phyloP scores from a whole-genome alignment of 129 eudicot genomes.

The Flaveria ramosissima region DNA sequence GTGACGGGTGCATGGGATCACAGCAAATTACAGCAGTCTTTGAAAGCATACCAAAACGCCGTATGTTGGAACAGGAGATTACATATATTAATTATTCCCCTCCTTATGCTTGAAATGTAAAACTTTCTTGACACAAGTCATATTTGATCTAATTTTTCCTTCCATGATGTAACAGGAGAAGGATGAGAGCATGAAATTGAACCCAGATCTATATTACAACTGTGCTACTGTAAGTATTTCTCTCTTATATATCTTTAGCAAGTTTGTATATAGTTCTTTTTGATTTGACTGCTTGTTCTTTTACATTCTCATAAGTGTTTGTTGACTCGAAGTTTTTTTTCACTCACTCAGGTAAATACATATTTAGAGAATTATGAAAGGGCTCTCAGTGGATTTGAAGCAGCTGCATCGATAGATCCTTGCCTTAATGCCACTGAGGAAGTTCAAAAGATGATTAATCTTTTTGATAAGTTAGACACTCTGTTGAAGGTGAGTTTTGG shows the following conservation, averaged over 20 bases:
- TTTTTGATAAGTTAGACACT: constrained; percentile 76
- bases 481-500: constrained; percentile 51
- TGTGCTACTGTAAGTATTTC: constrained; percentile 73
- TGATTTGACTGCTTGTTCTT: constrained; percentile 11
- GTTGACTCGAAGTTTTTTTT: background rate
- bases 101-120: constrained; percentile 7
- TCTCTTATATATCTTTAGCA: constrained; percentile 6
- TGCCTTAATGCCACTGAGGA: constrained; percentile 76
- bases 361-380: constrained; percentile 92
- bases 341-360: constrained; percentile 59
- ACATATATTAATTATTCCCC: background rate
- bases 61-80: constrained; percentile 45
- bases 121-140: constrained; percentile 11
- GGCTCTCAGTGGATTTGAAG: constrained; percentile 97
- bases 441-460: constrained; percentile 72
- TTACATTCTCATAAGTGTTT: constrained; percentile 1
- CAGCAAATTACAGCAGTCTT: constrained; percentile 69
- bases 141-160: constrained; percentile 16
- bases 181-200: constrained; percentile 82
- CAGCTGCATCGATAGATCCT: constrained; percentile 91
- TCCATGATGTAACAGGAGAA: constrained; percentile 67
- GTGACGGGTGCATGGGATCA: constrained; percentile 94
- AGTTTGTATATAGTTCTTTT: background rate
- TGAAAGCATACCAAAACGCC: constrained; percentile 96
- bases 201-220: constrained; percentile 87